phyloP scores from a whole-genome alignment of 2,329 filamentous ascomycete genomes.

The Trichoderma sp. region DNA sequence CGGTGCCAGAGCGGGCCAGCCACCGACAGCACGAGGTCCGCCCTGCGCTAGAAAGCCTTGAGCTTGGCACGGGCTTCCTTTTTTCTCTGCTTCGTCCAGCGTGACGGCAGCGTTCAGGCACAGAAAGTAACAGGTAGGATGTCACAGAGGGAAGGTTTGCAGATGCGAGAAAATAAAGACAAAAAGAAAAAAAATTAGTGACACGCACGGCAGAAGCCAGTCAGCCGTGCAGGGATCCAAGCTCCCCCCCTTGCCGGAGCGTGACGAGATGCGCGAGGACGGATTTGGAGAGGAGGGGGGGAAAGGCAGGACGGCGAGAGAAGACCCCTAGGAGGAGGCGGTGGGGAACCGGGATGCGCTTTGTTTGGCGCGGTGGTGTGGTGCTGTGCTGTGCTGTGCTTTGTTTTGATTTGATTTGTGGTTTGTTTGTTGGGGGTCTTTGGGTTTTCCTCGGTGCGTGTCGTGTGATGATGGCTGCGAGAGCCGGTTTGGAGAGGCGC shows the following conservation, averaged over 20 bases:
- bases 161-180: not conserved
- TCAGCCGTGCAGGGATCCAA: slow-evolving; percentile 25
- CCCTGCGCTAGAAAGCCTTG: slow-evolving; percentile 23
- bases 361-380: too few relatives aligned
- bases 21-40: slow-evolving; percentile 23
- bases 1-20: slow-evolving; percentile 13
- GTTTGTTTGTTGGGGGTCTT: too few relatives aligned
- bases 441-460: too few relatives aligned
- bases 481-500: too few relatives aligned
- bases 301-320: not conserved
- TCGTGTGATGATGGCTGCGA: too few relatives aligned
- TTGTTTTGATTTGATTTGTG: too few relatives aligned
- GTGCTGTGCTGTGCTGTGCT: too few relatives aligned
- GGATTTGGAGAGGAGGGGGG: slow-evolving; percentile 10
- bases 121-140: not conserved
- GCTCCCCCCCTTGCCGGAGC: slow-evolving; percentile 15
- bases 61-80: slow-evolving; percentile 15
- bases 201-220: slow-evolving; percentile 23
- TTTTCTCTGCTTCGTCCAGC: slow-evolving; percentile 2
- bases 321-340: not conserved
- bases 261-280: slow-evolving; percentile 22
- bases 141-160: slow-evolving; percentile 1
- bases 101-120: not conserved
- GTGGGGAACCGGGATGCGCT: slow-evolving; percentile 1
- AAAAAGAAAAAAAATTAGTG: slow-evolving; percentile 1